These are phyloP conservation scores for Graphilbum fragrans DNA, from an alignment of 2,329 filamentous ascomycete genomes.

Conservation along the genomic window DNA sequence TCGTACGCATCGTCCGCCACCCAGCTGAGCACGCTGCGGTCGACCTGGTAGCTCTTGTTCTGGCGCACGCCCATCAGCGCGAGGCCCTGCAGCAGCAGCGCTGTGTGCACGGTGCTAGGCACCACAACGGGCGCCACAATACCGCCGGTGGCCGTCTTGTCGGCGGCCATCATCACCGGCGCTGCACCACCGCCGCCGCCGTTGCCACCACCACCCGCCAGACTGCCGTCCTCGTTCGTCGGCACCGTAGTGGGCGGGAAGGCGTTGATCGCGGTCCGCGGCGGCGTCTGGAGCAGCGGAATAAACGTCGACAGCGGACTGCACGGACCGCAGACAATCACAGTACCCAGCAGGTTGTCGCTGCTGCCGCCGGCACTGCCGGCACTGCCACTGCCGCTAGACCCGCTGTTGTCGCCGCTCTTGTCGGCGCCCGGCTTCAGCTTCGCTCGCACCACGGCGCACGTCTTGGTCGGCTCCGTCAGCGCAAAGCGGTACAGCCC, in stretches of 20 bases:
- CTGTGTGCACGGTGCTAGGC: slow-evolving; percentile 51
- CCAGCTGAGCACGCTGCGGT: slow-evolving; percentile 66
- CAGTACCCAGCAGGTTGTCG: slow-evolving; percentile 61
- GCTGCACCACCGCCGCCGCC: neutral
- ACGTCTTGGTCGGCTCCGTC: slow-evolving; percentile 50
- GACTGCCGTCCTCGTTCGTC: neutral
- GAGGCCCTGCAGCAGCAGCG: slow-evolving; percentile 57
- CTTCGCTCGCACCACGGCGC: slow-evolving; percentile 76
- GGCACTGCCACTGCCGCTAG: neutral
- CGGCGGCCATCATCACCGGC: neutral
- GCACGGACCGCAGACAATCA: slow-evolving; percentile 64
- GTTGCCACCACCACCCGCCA: neutral
- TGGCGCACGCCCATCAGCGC: slow-evolving; percentile 72
- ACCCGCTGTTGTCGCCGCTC: neutral
- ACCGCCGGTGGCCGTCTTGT: slow-evolving; percentile 35
- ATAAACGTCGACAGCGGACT: slow-evolving; percentile 58
- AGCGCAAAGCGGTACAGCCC: slow-evolving; percentile 72
- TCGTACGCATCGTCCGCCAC: slow-evolving; percentile 65
- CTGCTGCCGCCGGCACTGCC: slow-evolving; percentile 34
- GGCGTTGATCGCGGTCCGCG: slow-evolving; percentile 18
- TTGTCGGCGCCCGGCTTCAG: neutral
- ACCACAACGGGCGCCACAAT: slow-evolving; percentile 76
- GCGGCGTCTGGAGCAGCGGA: slow-evolving; percentile 47
- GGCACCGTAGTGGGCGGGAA: neutral
- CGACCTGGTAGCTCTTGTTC: slow-evolving; percentile 66